Evolutionary conservation across 805 yeast genomes (phyloP), one percentile per base, ranked within the genome.

Genomic region (Huiozyma sinensis): DNA sequence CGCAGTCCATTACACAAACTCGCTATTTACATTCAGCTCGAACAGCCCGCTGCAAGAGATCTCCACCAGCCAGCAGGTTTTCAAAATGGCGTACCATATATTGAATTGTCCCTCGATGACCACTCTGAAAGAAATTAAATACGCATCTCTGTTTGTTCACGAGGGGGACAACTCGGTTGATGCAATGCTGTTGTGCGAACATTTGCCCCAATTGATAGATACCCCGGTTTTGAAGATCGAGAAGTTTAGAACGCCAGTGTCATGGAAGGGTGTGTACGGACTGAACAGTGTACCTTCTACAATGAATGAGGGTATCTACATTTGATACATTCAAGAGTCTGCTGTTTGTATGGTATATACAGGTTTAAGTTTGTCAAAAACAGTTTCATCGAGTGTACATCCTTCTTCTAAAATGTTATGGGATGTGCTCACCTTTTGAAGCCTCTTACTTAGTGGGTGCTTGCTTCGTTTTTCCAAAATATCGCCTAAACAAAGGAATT

Each of bases 191-290:
- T 50, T 57, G 6, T 53, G 58, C 38, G 50, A 52, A 33, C 45
- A 49, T 29, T 46, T 58, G 33, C 49, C 54, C 6, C 38, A 28
- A 11, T 34, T 39, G 12, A 24, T 29, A 1, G 33, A 40, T 33
- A 8, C 8, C 11, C 6, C 28, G 12, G 67, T 28, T 58, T 6
- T 41, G 51, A 8, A n/a, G 40, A 37, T 49, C 52, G 12, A 33
- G 38, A 29, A 33, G 6, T 75, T 79, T 73, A 50, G 58, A 7
- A 67, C 67, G 7, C 97, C 97, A 0, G 65, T 70, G 11, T 83
- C 95, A 33, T 89, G 97, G 97, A 58, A 61, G 6, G 87, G 95
- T 2, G 82, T 83, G 0, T 89, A 89, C 55, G 97, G 97, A 1
- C 76, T 72, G 46, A 76, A 71, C 51, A 77, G 79, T 3, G 64